phyloP scores from a whole-genome alignment of 73 alveolate genomes.

The Uronychia binucleata region DNA sequence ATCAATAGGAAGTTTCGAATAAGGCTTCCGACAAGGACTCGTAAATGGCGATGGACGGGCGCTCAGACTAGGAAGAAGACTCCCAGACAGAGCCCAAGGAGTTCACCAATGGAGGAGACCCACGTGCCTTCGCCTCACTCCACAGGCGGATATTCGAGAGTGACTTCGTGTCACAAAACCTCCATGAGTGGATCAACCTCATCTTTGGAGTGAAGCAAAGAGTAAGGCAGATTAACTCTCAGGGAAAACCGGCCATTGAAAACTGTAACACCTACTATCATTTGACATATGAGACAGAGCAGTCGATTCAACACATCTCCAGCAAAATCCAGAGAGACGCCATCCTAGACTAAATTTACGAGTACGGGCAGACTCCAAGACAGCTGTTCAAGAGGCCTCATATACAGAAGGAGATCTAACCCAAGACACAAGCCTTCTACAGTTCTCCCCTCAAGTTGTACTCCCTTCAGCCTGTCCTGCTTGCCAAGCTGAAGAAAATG shows the following conservation, averaged over 20 bases:
- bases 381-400: conserved; percentile 68
- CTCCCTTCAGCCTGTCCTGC: not conserved
- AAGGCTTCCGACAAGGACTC: too few species aligned
- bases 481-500: not conserved
- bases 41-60: too few species aligned
- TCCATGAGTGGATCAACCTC: conserved; percentile 81
- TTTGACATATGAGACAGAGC: conserved; percentile 87
- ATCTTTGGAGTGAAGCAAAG: conserved; percentile 88
- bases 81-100: not conserved
- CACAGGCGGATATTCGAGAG: conserved; percentile 83
- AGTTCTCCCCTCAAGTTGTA: not conserved
- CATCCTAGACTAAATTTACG: conserved; percentile 71
- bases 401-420: not conserved
- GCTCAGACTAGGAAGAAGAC: not conserved
- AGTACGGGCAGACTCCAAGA: conserved; percentile 69
- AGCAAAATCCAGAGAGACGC: conserved; percentile 63
- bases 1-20: not conserved
- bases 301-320: conserved; percentile 62
- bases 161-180: conserved; percentile 61
- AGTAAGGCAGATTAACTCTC: conserved; percentile 8
- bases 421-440: not conserved
- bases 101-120: conserved; percentile 38
- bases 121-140: conserved; percentile 54
- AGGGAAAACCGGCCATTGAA: conserved; percentile 77
- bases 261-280: conserved; percentile 67